Percentiles rank a stretch among this genome's conserved stretches.
phyloP scores from a whole-genome alignment of 2,329 filamentous ascomycete species.

The Cladorrhinum sp. region DNA sequence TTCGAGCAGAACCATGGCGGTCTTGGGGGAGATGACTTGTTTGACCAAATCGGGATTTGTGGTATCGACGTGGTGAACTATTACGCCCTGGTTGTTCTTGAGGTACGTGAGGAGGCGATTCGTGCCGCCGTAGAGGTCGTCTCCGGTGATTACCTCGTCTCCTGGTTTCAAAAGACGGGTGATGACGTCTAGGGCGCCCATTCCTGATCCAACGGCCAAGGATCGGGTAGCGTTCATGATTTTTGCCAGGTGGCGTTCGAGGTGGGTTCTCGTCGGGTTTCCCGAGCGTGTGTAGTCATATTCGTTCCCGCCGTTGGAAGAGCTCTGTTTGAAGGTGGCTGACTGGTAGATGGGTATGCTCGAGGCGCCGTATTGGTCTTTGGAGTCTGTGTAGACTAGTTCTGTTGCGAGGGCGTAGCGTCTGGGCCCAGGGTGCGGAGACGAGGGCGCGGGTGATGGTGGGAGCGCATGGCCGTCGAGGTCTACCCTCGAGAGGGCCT shows the following conservation, averaged over 20 bases:
- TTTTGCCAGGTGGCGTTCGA: slow-evolving; percentile 95
- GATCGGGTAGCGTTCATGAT: slow-evolving; percentile 95
- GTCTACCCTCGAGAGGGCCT: slow-evolving; percentile 63
- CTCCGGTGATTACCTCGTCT: slow-evolving; percentile 95
- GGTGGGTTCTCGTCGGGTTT: slow-evolving; percentile 92
- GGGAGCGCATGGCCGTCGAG: slow-evolving; percentile 81
- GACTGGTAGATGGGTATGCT: slow-evolving; percentile 98
- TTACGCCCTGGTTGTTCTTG: slow-evolving; percentile 81
- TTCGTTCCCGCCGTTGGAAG: slow-evolving; percentile 75
- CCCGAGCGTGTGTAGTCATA: slow-evolving; percentile 99
- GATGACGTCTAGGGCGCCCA: slow-evolving; percentile 96
- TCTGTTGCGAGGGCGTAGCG: slow-evolving; percentile 95
- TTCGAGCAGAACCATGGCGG: slow-evolving; percentile 92
- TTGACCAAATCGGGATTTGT: slow-evolving; percentile 71
- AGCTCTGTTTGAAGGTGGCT: slow-evolving; percentile 94
- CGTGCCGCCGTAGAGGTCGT: slow-evolving; percentile 94
- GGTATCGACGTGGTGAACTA: slow-evolving; percentile 95
- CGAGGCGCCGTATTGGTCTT: slow-evolving; percentile 94
- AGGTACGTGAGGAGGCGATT: slow-evolving; percentile 92
- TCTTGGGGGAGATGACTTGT: slow-evolving; percentile 70
- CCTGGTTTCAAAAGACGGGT: slow-evolving; percentile 85
- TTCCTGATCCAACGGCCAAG: slow-evolving; percentile 91
- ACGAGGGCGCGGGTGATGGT: slow-evolving; percentile 90
- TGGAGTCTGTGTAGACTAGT: slow-evolving; percentile 91
- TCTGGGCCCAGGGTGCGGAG: slow-evolving; percentile 72